Evolutionary conservation across 1,284 basidiomycete species (phyloP), one percentile per base, ranked within the genome.

Genomic region (Leccinum solheimii): DNA sequence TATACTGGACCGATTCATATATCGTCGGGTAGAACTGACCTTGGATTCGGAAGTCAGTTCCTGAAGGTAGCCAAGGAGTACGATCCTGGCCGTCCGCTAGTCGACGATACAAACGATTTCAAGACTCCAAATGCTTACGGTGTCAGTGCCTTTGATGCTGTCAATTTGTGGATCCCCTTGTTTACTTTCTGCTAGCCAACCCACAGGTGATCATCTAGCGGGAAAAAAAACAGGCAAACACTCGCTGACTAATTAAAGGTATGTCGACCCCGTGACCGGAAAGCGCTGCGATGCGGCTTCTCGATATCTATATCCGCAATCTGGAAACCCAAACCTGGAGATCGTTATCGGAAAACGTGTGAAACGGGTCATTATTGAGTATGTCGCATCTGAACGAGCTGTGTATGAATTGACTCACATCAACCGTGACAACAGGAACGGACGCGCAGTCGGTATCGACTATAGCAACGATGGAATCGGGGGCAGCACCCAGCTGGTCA

Each of bases 281-380:
- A 80, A 67, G 54, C 83, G 87, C 10, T 87, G 81, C 0, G 86
- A 88, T 66, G 69, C 81, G 3, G 80, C 87, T 2, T 85, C 87
- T 64, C 62, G 79, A 64, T 86, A 83, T 63, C 72, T 88, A 14
- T 88, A 88, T 67, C 82, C 81, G 43, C 79, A 83, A 57, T 62
- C 69, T 2, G 65, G 72, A 19, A 79, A 79, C 58, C 72, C 75
- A 26, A 83, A 83, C 55, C 60, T 85, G 9, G 68, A 69, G 5
- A 75, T 85, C n/a, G 32, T 77, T 4, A 71, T 69, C 9, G 74
- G 76, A 7, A 78, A 76, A 54, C 75, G 78, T 1, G 83, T 83
- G 13, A 76, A 78, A 14, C 77, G 79, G 1, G 76, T 84, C 38
- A 65, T 85, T n/a, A 77, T 85, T 58, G 78, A 85, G 83, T 85